phyloP scores from a whole-genome alignment of 2,329 filamentous ascomycete genomes.

The Verticillium nubilum region DNA sequence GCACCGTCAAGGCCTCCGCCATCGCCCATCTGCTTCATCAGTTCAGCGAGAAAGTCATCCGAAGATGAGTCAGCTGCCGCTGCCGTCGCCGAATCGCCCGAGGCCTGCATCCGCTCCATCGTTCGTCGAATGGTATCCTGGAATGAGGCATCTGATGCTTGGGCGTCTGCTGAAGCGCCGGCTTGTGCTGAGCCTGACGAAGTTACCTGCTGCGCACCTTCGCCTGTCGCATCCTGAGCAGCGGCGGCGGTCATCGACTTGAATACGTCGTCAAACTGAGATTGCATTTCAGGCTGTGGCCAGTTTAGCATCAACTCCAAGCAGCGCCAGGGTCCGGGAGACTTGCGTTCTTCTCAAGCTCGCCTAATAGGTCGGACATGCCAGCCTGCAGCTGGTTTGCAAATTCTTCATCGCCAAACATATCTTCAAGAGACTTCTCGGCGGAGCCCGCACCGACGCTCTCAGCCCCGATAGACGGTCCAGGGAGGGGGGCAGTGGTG shows the following conservation, averaged over 20 bases:
- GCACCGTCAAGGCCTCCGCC: conserved; percentile 52
- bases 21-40: conserved; percentile 82
- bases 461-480: conserved; percentile 15
- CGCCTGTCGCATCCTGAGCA: conserved; percentile 17
- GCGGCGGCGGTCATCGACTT: conserved; percentile 61
- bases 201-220: conserved; percentile 16
- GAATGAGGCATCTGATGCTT: conserved; percentile 62
- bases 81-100: conserved; percentile 77
- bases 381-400: conserved; percentile 81
- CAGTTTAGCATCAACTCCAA: background rate
- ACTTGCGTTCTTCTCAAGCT: conserved; percentile 46
- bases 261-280: conserved; percentile 73
- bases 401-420: conserved; percentile 68
- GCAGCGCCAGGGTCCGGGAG: background rate
- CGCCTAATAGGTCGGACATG: conserved; percentile 78
- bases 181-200: conserved; percentile 15
- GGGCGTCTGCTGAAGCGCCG: conserved; percentile 21
- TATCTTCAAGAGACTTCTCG: conserved; percentile 28
- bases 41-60: conserved; percentile 83
- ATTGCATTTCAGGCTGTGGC: conserved; percentile 62
- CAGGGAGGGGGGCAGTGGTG: conserved; percentile 13
- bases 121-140: conserved; percentile 89
- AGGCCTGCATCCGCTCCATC: conserved; percentile 93
- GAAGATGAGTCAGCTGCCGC: conserved; percentile 61
- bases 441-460: conserved; percentile 14